Evolutionary conservation across 163 green algal genomes (phyloP), one percentile per base, ranked within the genome.

Genomic region (Prototheca wickerhamii): DNA sequence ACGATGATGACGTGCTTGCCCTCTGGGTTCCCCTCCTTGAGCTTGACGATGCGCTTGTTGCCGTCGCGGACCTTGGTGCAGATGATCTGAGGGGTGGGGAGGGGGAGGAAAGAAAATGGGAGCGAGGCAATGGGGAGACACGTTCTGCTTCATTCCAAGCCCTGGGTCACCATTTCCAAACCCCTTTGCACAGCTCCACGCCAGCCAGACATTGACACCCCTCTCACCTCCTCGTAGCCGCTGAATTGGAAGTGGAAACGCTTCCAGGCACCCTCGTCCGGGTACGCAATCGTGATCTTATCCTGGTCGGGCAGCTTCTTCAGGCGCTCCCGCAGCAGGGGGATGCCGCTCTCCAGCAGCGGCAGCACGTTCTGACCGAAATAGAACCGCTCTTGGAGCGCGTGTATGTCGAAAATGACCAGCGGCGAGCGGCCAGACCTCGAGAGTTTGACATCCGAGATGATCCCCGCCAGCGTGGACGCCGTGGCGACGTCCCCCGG

Each of bases 371-470:
- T 86, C 78, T 99, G 91, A 28, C 93, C 91, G 84, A 99, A 99
- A 71, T 98, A 99, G 66, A 98, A 99, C 34, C 93, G 83, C 75
- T 99, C 93, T 87, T 97, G 91, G n/a, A 98, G 81, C 0, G 93
- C 93, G 73, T 99, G 93, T 60, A 99, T 99, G 86, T 99, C 92
- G 58, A 97, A 99, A 61, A 98, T 97, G 35, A 99, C 89, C 2
- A 97, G 70, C 31, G 69, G 83, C 33, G 60, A 60, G 12, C 91
- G 93, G 7, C 93, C 93, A 10, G 92, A 93, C 3, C 93, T 69
- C 0, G 88, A 94, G 17, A 95, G 81, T 0, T 93, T 93, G 35
- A 97, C 95, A 68, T 95, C 91, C 34, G 88, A 96, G 23, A 99
- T 79, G 52, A 99, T 96, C 46, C 93, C 79, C 0, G 93, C 90